A percentile compares a stretch with the other conserved stretches of the same genome.
These are phyloP conservation scores for Trametes polyzona DNA, from an alignment of 1,284 basidiomycete genomes.

Conservation along the genomic window DNA sequence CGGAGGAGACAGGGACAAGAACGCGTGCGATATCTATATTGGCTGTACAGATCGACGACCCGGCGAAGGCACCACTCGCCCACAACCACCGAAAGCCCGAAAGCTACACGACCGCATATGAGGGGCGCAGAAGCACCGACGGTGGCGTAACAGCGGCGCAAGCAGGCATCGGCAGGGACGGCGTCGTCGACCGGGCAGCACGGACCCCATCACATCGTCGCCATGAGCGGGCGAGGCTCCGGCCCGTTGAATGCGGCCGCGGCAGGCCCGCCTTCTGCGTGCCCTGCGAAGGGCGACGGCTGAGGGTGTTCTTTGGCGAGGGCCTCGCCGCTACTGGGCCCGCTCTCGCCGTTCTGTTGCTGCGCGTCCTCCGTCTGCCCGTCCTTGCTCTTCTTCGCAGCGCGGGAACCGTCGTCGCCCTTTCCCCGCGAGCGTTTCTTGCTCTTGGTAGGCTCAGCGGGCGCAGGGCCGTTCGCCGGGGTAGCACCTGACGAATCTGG, in stretches of 20 bases:
- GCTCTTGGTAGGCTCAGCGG: slow-evolving; percentile 22
- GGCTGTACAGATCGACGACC: not conserved
- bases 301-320: slow-evolving; percentile 17
- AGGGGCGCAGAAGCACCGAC: not conserved
- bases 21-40: slow-evolving; percentile 12
- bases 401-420: slow-evolving; percentile 35
- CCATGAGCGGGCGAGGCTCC: slow-evolving; percentile 26
- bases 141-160: not conserved
- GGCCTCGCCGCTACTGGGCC: not conserved
- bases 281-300: slow-evolving; percentile 1
- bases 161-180: not conserved
- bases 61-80: not conserved
- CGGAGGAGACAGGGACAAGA: not conserved
- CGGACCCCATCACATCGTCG: slow-evolving; percentile 16
- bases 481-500: slow-evolving; percentile 23
- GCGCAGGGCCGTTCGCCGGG: slow-evolving; percentile 16
- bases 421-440: slow-evolving; percentile 31
- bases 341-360: slow-evolving; percentile 16
- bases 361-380: slow-evolving; percentile 12
- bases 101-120: not conserved
- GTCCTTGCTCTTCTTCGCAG: slow-evolving; percentile 41
- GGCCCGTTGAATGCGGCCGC: slow-evolving; percentile 23
- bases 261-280: slow-evolving; percentile 12
- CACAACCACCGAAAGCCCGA: not conserved
- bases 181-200: not conserved